phyloP scores from a whole-genome alignment of 345 rosid species.

The Ceriops tagal region DNA sequence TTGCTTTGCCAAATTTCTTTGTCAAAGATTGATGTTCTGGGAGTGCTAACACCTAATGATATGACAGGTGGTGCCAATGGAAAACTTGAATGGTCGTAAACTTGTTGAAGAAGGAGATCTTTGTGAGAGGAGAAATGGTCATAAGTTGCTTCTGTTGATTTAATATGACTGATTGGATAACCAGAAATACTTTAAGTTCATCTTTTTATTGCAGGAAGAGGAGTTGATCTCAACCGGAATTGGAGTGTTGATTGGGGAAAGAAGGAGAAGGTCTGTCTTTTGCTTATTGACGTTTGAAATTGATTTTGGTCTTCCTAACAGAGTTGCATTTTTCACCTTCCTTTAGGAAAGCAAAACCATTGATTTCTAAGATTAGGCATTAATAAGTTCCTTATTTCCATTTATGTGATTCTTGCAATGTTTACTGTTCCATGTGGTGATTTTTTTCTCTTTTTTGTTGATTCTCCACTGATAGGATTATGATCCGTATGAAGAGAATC shows the following conservation, averaged over 20 bases:
- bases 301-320: conserved; percentile 6
- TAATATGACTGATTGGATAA: conserved; percentile 9
- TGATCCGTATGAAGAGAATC: conserved; percentile 97
- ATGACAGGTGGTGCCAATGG: conserved; percentile 85
- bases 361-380: background rate
- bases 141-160: conserved; percentile 13
- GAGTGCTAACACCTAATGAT: conserved; percentile 15
- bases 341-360: background rate
- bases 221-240: conserved; percentile 95
- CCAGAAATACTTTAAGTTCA: conserved; percentile 12
- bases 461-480: conserved; percentile 58
- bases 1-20: background rate
- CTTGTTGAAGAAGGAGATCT: conserved; percentile 89
- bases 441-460: conserved; percentile 10
- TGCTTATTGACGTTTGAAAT: conserved; percentile 1
- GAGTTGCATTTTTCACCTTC: background rate
- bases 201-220: conserved; percentile 61
- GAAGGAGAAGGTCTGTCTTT: conserved; percentile 71
- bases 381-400: too few species aligned
- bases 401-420: too few species aligned
- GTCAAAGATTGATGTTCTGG: conserved; percentile 3
- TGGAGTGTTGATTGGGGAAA: conserved; percentile 99
- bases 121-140: conserved; percentile 97
- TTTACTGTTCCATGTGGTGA: background rate
- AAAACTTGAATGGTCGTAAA: conserved; percentile 86